Evolutionary conservation across 345 rosid genomes (phyloP), one percentile per base, ranked within the genome.

Genomic region (Pistacia integerrima): DNA sequence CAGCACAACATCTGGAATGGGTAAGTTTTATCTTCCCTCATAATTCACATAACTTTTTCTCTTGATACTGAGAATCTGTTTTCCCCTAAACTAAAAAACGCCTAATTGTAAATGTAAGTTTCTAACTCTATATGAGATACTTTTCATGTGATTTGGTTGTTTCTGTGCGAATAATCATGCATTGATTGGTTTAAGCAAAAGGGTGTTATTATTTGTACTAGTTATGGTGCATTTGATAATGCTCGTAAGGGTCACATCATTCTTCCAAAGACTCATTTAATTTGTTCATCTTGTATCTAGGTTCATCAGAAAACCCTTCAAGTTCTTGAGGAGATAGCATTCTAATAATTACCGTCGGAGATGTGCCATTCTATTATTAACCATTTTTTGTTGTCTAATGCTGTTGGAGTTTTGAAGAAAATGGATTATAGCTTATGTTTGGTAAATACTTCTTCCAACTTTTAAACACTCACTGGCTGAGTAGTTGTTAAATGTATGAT

Each of bases 1-100:
- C 97, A 0, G 98, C 97, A 78, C 99, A 93, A 74, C 98, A 95
- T 86, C 86, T 93, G 22, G 99, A 95, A 88, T 93, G 97, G 97
- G 98, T 93, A 80, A 84, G 76, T 77, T 75, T 54, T 80, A 63
- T 46, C 76, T 65, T 69, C 18, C 51, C 70, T 41, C 66, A 67
- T 49, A 28, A 41, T 78, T 60, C 69, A 48, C 25, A 7, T 44
- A 56, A 14, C 38, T 49, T 20, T 36, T 13, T 65, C 56, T 62
- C 33, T 38, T 3, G 38, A 11, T 60, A 11, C 17, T 18, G 13
- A 64, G 35, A 30, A 69, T 30, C 41, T 18, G n/a, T 22, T 54
- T n/a, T 33, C 33, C 17, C 58, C 2, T 18, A 35, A 16, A 63
- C 22, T 13, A 33, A 28, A 16, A 54, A 2, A 16, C 4, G 5